A percentile compares a stretch with the other conserved stretches of the same genome.
Evolutionary conservation across 2,329 filamentous ascomycete genomes (phyloP).

Genomic region (Ceratocystis lukuohia): DNA sequence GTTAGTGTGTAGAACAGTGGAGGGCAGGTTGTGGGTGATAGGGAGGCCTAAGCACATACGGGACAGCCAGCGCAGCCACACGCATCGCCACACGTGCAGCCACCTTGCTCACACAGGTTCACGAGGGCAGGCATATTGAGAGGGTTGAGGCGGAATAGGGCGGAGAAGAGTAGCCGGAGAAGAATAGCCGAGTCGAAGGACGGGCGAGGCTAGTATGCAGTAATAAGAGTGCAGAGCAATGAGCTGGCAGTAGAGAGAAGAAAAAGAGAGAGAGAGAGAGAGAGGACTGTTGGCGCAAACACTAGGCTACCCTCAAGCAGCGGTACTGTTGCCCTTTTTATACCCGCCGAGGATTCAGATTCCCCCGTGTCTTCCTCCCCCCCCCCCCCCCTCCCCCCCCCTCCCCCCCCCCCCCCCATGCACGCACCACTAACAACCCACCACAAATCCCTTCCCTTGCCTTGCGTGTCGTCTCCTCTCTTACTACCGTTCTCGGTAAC

Average conservation of each 20-base stretch:
- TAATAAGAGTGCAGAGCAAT: too few relatives aligned
- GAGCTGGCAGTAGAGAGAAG: background rate
- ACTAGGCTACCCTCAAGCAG: too few relatives aligned
- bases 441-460: background rate
- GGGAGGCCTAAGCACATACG: conserved; percentile 26
- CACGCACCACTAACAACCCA: too few relatives aligned
- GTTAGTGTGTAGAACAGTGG: background rate
- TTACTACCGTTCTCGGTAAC: background rate
- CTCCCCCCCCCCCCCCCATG: too few relatives aligned
- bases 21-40: background rate
- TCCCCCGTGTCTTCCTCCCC: background rate
- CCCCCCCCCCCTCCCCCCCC: too few relatives aligned
- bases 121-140: conserved; percentile 33
- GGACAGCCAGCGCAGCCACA: conserved; percentile 34
- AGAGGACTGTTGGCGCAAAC: background rate
- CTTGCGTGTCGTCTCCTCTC: background rate
- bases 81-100: conserved; percentile 31
- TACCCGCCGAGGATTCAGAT: background rate
- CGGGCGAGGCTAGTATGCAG: too few relatives aligned
- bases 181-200: too few relatives aligned
- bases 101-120: conserved; percentile 29
- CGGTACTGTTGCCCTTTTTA: background rate
- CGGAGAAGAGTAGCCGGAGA: background rate
- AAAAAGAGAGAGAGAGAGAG: background rate
- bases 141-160: background rate